Conservation (phyloP, 208 protist genomes). For the Tetramitus jugosus region DNA sequence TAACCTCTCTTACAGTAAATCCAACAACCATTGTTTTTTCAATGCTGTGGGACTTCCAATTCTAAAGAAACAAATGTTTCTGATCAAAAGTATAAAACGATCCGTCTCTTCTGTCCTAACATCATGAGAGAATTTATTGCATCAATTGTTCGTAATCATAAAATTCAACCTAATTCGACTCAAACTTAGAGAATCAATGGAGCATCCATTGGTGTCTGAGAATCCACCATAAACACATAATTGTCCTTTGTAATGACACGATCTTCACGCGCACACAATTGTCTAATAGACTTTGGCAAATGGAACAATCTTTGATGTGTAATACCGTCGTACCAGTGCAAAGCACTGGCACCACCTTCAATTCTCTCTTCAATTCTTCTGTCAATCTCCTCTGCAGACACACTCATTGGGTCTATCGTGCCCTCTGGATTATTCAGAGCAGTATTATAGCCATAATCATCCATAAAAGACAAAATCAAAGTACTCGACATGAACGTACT, state of each 20-base stretch:
- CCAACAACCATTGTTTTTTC: no score
- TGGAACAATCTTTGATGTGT: background rate
- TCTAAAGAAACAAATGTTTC: no score
- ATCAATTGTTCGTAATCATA: no score
- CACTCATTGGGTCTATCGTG: background rate
- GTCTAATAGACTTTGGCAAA: background rate
- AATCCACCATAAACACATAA: background rate
- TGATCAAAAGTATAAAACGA: no score
- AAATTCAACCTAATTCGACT: no score
- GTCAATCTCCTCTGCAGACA: background rate
- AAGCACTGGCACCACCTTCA: background rate
- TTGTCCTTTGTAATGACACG: background rate
- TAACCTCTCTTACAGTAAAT: no score
- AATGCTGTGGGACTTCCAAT: no score
- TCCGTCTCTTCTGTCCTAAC: no score
- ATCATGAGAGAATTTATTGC: no score
- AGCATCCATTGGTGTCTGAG: no score
- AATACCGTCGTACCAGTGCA: background rate
- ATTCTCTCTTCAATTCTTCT: background rate
- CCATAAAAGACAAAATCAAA: slow-evolving; percentile 34
- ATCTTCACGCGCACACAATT: background rate
- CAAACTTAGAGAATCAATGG: no score
- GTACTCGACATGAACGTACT: slow-evolving; percentile 21
- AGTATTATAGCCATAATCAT: slow-evolving; percentile 44
- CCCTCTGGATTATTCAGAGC: slow-evolving; percentile 19